Evolutionary conservation across 306 rosid species (phyloP).

Genomic region (Acacia acuminata): DNA sequence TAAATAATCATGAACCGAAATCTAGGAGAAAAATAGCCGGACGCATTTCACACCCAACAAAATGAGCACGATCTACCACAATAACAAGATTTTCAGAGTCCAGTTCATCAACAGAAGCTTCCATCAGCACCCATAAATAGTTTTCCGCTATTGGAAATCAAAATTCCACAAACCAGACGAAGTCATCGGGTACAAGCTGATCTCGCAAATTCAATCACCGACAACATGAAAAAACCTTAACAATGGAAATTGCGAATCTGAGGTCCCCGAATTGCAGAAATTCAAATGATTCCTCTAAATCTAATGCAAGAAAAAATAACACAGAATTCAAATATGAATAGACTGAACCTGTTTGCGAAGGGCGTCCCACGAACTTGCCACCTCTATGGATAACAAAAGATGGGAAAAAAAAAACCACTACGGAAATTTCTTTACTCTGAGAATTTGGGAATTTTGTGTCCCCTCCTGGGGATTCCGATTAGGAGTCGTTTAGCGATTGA

Average conservation of each 20-base stretch:
- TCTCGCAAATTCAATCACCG: slow-evolving; percentile 6
- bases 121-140: not conserved
- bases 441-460: not conserved
- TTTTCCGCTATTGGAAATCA: not conserved
- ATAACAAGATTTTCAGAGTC: not conserved
- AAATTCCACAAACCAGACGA: slow-evolving; percentile 8
- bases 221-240: not conserved
- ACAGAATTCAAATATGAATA: not conserved
- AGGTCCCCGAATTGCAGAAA: slow-evolving; percentile 1
- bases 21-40: not conserved
- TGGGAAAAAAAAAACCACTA: not conserved
- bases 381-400: slow-evolving; percentile 51
- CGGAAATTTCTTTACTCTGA: not conserved
- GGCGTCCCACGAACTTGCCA: slow-evolving; percentile 81
- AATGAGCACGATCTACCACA: slow-evolving; percentile 19
- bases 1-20: not conserved
- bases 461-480: not conserved
- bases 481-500: slow-evolving; percentile 35
- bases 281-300: not conserved
- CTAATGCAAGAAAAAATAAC: not conserved
- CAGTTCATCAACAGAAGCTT: not conserved
- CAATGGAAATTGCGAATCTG: not conserved
- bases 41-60: not conserved
- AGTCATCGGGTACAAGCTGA: not conserved
- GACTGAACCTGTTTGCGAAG: slow-evolving; percentile 81